Base-by-base conservation (phyloP, 257 asterid genomes). In the Datura wrightii region DNA sequence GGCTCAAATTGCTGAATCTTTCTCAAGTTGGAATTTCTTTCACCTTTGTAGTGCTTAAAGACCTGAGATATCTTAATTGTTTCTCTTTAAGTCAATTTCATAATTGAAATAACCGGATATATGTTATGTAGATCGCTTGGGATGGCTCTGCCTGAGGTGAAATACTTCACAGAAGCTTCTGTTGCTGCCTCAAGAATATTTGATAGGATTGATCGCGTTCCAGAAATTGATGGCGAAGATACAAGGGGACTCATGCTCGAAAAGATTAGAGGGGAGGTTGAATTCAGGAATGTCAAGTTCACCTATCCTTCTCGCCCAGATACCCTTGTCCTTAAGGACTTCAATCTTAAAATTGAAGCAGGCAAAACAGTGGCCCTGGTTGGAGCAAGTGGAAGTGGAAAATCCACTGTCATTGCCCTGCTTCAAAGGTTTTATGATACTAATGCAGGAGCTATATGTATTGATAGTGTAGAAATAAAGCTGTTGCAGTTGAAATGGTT, bases 321-420 rank as follows among this genome's bases (percentile, higher is more conserved):
- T 66, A 37, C 89, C 1, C 11, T 63, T 0, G 92, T 95, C n/a
- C 97, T 95, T 18, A 87, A 89, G 70, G 93, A 90, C 80, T 93
- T 95, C 85, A 85, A 87, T 76, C 95, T 95, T 16, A 93, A 86
- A 58, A 86, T 94, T 63, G 93, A 93, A 74, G 95, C 97, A 0
- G 98, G 98, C 5, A 90, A 90, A 79, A 95, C 94, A 0, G 93
- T 94, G 18, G 99, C 98, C 36, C 95, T 95, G 1, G 98, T 95
- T 18, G 99, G 99, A 3, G 92, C 98, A 1, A 95, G 99, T 24
- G 99, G 99, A 2, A 93, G 98, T 58, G 99, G 99, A 18, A 95
- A 95, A 88, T 95, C 99, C 2, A 95, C 99, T 0, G 94, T 89
- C 3, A 90, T 95, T 39, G 90, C 99, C 2, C 66, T 95, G 76